These are phyloP conservation scores for Epichloe festucae DNA, from an alignment of 2,329 filamentous ascomycete genomes.

Conservation along the genomic window DNA sequence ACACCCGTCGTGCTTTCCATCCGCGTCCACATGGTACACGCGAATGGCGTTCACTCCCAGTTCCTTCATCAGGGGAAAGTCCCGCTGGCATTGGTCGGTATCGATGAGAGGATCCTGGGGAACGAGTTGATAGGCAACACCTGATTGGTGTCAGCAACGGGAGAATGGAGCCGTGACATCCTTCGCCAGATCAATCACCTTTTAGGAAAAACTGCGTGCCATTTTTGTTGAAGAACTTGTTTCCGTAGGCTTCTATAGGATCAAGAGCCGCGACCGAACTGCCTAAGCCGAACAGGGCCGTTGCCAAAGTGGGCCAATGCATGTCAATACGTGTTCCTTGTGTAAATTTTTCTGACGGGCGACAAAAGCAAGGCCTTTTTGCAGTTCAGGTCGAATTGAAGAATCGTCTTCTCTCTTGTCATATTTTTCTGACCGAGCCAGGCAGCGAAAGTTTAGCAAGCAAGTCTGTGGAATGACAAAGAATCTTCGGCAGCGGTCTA, in stretches of 20 bases:
- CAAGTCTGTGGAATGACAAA: not conserved
- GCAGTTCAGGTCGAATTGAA: not conserved
- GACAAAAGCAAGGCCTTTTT: not conserved
- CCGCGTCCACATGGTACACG: constrained; percentile 73
- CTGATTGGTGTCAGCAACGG: constrained; percentile 25
- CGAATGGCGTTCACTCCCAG: constrained; percentile 75
- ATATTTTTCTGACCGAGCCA: not conserved
- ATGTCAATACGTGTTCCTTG: constrained; percentile 16
- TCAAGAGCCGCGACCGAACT: constrained; percentile 28
- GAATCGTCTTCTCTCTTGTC: not conserved
- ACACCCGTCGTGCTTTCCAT: constrained; percentile 59
- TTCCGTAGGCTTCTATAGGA: constrained; percentile 46
- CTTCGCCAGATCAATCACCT: constrained; percentile 33
- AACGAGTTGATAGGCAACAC: constrained; percentile 57
- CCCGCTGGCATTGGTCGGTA: constrained; percentile 60
- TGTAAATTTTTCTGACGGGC: not conserved
- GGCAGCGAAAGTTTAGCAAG: not conserved
- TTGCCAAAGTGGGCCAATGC: constrained; percentile 23
- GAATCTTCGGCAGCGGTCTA: not conserved
- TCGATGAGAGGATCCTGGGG: constrained; percentile 63
- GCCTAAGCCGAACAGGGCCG: constrained; percentile 22
- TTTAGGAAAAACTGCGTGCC: constrained; percentile 77
- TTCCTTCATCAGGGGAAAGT: constrained; percentile 62
- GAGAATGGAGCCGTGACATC: not conserved
- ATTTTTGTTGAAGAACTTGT: constrained; percentile 75